Evolutionary conservation across 805 yeast species (phyloP).

Genomic region (Tetrapisispora iriomotensis): DNA sequence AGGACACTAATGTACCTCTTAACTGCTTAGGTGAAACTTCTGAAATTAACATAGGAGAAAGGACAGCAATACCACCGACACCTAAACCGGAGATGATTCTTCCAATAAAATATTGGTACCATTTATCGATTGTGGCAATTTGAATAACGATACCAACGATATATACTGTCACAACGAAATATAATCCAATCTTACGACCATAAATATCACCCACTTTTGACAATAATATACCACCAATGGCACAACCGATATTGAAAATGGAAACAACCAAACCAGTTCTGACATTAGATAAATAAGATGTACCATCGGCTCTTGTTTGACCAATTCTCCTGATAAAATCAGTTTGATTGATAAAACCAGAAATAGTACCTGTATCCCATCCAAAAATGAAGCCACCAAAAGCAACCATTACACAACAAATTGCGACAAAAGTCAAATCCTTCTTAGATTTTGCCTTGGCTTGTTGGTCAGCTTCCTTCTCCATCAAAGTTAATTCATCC

Average conservation of each 20-base stretch:
- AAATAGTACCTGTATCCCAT: constrained; percentile 65
- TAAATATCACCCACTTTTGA: constrained; percentile 50
- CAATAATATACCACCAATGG: constrained; percentile 57
- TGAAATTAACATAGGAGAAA: constrained; percentile 64
- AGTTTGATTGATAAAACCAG: constrained; percentile 51
- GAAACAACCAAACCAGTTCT: constrained; percentile 28
- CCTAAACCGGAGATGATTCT: constrained; percentile 64
- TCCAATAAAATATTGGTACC: constrained; percentile 70
- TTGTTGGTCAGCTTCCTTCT: constrained; percentile 7
- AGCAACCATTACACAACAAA: constrained; percentile 40
- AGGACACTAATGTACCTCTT: constrained; percentile 66
- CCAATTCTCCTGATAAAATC: constrained; percentile 23
- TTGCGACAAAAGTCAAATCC: constrained; percentile 22
- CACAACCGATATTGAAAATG: constrained; percentile 67
- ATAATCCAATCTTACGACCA: constrained; percentile 58
- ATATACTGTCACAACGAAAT: constrained; percentile 51
- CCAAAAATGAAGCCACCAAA: constrained; percentile 75
- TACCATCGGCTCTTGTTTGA: constrained; percentile 12
- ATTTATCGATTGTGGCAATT: constrained; percentile 43
- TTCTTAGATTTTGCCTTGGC: constrained; percentile 19
- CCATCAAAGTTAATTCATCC: constrained; percentile 30
- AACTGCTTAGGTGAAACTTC: constrained; percentile 33
- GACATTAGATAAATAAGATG: constrained; percentile 18
- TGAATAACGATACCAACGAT: constrained; percentile 61
- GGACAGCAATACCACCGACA: constrained; percentile 68